phyloP scores from a whole-genome alignment of 805 yeast species.

The Candida takata region DNA sequence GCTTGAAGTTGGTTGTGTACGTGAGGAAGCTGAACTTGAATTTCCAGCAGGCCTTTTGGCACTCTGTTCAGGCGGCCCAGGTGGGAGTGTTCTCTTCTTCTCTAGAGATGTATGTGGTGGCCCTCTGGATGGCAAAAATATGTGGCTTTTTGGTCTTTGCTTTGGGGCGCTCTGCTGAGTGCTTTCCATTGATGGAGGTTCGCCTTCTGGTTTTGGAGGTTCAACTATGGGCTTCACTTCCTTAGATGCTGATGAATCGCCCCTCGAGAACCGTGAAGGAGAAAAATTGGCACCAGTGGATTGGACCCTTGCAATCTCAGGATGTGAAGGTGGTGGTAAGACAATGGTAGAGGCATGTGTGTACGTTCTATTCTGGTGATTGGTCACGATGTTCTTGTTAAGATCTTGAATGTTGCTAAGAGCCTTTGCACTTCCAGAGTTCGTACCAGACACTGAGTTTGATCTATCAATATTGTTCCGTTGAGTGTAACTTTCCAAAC shows the following conservation, averaged over 20 bases:
- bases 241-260: too few relatives aligned
- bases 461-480: constrained; percentile 5
- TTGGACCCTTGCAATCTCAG: neutral
- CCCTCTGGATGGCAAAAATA: constrained; percentile 9
- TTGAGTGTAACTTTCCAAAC: constrained; percentile 4
- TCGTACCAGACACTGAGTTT: constrained; percentile 4
- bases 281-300: constrained; percentile 1
- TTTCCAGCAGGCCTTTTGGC: constrained; percentile 4
- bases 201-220: too few relatives aligned
- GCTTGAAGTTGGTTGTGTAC: neutral
- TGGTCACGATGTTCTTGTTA: constrained; percentile 2
- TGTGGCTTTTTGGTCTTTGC: constrained; percentile 1
- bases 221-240: too few relatives aligned
- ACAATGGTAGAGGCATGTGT: too few relatives aligned
- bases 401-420: constrained; percentile 7
- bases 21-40: neutral
- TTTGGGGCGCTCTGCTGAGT: neutral
- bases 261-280: constrained; percentile 3
- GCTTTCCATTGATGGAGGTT: too few relatives aligned
- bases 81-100: constrained; percentile 8
- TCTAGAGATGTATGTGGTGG: constrained; percentile 8
- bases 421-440: constrained; percentile 7
- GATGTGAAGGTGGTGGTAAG: too few relatives aligned
- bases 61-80: neutral
- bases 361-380: neutral